Evolutionary conservation across 306 rosid species (phyloP).

Genomic region (Cicer judaicum): DNA sequence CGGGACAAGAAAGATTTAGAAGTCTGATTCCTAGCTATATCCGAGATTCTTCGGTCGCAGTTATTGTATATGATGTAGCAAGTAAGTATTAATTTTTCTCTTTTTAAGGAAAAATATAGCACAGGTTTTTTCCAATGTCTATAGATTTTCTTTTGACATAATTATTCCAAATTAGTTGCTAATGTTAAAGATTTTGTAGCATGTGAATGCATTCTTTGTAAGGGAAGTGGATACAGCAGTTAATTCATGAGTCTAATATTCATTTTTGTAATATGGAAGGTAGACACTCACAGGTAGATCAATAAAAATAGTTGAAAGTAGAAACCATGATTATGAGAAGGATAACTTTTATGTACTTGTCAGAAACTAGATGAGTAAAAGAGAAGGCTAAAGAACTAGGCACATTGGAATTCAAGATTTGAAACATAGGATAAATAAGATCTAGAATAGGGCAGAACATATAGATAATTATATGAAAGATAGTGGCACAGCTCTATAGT

Average conservation of each 20-base stretch:
- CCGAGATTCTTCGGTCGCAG: conserved; percentile 96
- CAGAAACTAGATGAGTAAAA: not conserved
- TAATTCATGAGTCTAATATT: not conserved
- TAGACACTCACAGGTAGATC: not conserved
- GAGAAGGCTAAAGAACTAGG: not conserved
- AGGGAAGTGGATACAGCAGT: not conserved
- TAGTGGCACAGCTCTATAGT: not conserved
- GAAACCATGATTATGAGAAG: not conserved
- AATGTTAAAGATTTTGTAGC: not conserved
- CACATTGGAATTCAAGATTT: not conserved
- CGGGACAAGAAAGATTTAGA: conserved; percentile 98
- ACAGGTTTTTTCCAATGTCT: not conserved
- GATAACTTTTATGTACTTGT: not conserved
- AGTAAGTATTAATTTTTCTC: conserved; percentile 60
- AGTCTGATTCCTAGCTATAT: conserved; percentile 98
- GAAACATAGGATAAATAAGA: not conserved
- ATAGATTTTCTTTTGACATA: conserved; percentile 19
- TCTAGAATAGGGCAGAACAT: not conserved
- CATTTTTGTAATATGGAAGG: not conserved
- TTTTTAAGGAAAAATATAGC: not conserved
- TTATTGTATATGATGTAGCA: conserved; percentile 86
- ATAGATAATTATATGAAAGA: not conserved
- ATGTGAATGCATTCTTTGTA: not conserved
- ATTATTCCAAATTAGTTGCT: conserved; percentile 7
- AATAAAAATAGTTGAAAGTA: not conserved